Conservation (phyloP, 1,284 basidiomycete species). For the Fomitopsis pinicola region DNA sequence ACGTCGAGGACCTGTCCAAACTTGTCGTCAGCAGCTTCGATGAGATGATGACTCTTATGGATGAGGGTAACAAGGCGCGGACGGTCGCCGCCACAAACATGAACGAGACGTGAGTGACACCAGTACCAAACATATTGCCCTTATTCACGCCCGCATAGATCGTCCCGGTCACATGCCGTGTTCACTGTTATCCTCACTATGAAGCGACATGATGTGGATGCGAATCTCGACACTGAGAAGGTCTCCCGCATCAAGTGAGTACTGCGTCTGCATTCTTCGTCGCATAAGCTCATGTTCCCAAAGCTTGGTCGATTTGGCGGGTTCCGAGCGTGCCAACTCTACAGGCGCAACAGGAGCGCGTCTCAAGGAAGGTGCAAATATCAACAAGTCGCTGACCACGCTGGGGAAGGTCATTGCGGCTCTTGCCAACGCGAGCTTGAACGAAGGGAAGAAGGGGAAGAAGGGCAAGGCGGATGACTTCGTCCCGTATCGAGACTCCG, state of each 20-base stretch:
- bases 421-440: constrained; percentile 75
- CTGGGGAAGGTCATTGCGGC: constrained; percentile 96
- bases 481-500: constrained; percentile 92
- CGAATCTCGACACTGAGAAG: constrained; percentile 91
- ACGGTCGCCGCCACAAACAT: constrained; percentile 99
- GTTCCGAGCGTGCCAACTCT: constrained; percentile 94
- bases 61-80: constrained; percentile 97
- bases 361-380: constrained; percentile 94
- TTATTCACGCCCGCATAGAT: constrained; percentile 38
- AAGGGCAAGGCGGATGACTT: constrained; percentile 87
- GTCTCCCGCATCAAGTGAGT: constrained; percentile 89
- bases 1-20: constrained; percentile 96
- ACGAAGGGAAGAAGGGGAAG: constrained; percentile 70
- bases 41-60: constrained; percentile 99
- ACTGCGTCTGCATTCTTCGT: constrained; percentile 9
- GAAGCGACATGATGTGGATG: constrained; percentile 79
- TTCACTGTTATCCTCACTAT: constrained; percentile 94
- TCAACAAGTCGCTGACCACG: constrained; percentile 97
- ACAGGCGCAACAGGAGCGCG: constrained; percentile 95
- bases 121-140: neutral
- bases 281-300: constrained; percentile 12
- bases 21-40: constrained; percentile 88
- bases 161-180: constrained; percentile 95
- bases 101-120: constrained; percentile 85
- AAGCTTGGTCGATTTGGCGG: constrained; percentile 92